Evolutionary conservation across 768 basidiomycete genomes (phyloP), one percentile per base, ranked within the genome.

Genomic region (Auricularia cornea): DNA sequence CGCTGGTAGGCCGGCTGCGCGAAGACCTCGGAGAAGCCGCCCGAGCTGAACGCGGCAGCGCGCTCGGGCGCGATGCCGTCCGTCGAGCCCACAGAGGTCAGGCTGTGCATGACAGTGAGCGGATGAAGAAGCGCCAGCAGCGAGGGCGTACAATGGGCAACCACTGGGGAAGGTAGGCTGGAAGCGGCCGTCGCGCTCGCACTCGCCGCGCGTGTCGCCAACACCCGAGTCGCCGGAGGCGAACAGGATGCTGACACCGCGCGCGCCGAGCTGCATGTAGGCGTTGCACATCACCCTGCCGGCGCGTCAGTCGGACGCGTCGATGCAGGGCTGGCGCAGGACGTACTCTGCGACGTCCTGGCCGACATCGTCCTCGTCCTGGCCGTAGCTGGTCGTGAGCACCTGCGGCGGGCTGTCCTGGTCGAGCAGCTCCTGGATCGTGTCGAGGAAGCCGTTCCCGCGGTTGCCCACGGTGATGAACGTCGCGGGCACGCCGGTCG

Each of bases 331-430:
- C 11, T 23, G 20, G 23, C 20, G 20, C 44, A 48, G 20, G 1
- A 12, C 69, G 32, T 32, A 71, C 71, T 66, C 62, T 2, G 69
- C 71, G 8, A 70, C 32, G 6, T 60, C 51, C 16, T n/a, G 28
- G 23, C 65, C 66, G 40, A 73, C 63, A 31, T 60, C 65, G 56
- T 44, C 23, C 64, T 73, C 72, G 68, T 70, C 63, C 59, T 67
- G 61, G 38, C 72, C 73, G 63, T 71, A 73, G 61, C 68, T 68
- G n/a, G 73, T 73, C 11, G 72, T 68, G 29, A 74, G 61, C 33
- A 70, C 73, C 29, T 72, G 69, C 30, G 54, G 54, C 30, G 65
- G 71, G 30, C 30, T 62, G 30, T 56, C n/a, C 64, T 72, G 56
- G 60, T 14, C 48, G 35, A 68, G 59, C 52, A 77, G 59, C 57